Evolutionary conservation across 345 rosid species (phyloP), one percentile per base, ranked within the genome.

Genomic region (Populus simonii): DNA sequence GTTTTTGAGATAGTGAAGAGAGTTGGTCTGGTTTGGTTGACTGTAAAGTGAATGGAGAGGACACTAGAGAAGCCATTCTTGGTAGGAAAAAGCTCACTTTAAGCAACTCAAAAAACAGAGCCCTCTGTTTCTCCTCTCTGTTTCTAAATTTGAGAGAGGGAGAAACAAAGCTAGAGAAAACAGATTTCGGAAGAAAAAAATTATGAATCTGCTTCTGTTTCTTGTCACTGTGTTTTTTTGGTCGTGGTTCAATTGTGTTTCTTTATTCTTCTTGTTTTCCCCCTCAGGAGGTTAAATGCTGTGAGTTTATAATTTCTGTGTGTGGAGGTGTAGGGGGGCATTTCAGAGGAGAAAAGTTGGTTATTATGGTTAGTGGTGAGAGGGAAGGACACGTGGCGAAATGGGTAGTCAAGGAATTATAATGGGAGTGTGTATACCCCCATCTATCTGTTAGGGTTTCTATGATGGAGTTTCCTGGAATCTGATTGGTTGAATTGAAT

Each of bases 51-150:
- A 91, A 92, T 5, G 92, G 88, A 3, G 97, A 89, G 68, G 89
- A 90, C 7, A 93, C 87, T 62, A 93, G 71, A 71, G 90, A 93
- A 83, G 97, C 97, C 97, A 93, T 93, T 83, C 66, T 36, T 47
- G 41, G 70, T 27, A 23, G 6, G 15, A 27, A 45, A 79, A 74
- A 43, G 23, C 65, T 23, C 75, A 6, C 76, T 67, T 31, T 76
- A 27, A 74, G 35, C 17, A 74, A 49, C 69, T 18, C 4, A 36
- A 69, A 22, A 61, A 80, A 57, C 83, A 85, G 82, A 80, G 76
- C 36, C 74, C 79, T 62, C 76, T 66, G 79, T 80, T 73, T 69
- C 45, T 74, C 72, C 62, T 35, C 79, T 65, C 76, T 53, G 70
- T 41, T 80, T 78, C 73, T 31, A 73, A 72, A 78, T 47, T 45